Base-by-base conservation (phyloP, 108 stramenopile species). In the Fragilaria radians region DNA sequence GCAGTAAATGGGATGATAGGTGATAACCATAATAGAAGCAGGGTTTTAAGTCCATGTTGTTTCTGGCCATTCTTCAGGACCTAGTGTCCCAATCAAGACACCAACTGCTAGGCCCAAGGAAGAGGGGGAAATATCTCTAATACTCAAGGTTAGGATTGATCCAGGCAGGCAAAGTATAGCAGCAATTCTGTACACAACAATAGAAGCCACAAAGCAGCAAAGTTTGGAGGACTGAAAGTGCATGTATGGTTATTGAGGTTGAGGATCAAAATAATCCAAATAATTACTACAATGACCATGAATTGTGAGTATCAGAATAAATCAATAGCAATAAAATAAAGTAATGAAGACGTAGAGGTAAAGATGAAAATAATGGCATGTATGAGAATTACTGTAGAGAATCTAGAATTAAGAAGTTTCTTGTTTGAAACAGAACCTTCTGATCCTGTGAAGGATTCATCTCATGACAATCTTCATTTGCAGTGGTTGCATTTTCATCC, bases 191-290 rank as follows among this genome's bases (percentile, higher is more conserved):
- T 88, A 88, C 1, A 88, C 83, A 2, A 66, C 50, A 22, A 72
- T 75, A 53, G 82, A 88, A 11, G 70, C 81, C 59, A 88, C 78
- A 11, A 80, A 36, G 17, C 86, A 88, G 71, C 46, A 88, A 88
- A 1, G 28, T 29, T 48, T 78, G 50, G 26, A 86, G 71, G 32
- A 47, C 76, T 4, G 48, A 31, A 0, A 31, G 4, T 5, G 82
- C 53, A 45, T 70, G 51, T 34, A 57, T 63, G 28, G 64, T 66
- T n/a, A n/a, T n/a, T 14, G 81, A 80, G 32, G 64, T 56, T 0
- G 85, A 73, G n/a, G n/a, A n/a, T n/a, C n/a, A n/a, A n/a, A n/a
- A n/a, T n/a, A n/a, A n/a, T n/a, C n/a, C n/a, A n/a, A n/a, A n/a
- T n/a, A n/a, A n/a, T n/a, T n/a, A n/a, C n/a, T n/a, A n/a, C n/a